phyloP scores from a whole-genome alignment of 2,329 filamentous ascomycete species.

The Colletotrichum viniferum region DNA sequence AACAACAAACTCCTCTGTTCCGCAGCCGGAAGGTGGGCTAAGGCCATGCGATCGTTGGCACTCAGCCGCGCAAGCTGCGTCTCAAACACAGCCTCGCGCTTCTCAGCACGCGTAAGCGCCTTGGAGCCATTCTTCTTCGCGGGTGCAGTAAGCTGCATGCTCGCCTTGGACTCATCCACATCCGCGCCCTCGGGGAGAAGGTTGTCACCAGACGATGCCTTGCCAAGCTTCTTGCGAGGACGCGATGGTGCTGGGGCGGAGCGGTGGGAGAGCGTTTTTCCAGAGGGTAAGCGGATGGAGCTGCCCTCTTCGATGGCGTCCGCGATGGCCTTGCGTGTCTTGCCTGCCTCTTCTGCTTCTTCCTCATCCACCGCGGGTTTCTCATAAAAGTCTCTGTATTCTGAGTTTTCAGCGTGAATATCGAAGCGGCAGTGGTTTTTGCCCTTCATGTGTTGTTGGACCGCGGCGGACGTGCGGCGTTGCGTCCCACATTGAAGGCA shows the following conservation, averaged over 20 bases:
- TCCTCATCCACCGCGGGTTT: not conserved
- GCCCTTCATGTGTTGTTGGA: conserved; percentile 55
- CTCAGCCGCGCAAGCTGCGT: conserved; percentile 31
- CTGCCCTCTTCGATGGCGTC: conserved; percentile 27
- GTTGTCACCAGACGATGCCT: fast-evolving
- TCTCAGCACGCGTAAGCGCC: conserved; percentile 17
- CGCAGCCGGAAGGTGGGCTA: conserved; percentile 31
- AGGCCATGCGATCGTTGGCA: conserved; percentile 27
- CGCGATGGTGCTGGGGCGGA: conserved; percentile 1
- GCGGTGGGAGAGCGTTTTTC: conserved; percentile 36
- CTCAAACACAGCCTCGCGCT: conserved; percentile 12
- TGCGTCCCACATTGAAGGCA: conserved; percentile 55
- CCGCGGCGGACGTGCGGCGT: conserved; percentile 44
- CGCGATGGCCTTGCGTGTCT: not conserved
- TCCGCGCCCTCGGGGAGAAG: fast-evolving
- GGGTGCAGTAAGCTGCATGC: not conserved
- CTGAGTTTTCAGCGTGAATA: conserved; percentile 34
- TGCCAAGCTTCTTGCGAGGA: not conserved
- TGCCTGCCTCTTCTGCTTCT: not conserved
- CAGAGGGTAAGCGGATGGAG: conserved; percentile 38
- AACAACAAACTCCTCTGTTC: conserved; percentile 31
- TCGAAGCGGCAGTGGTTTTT: conserved; percentile 54
- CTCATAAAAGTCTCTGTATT: conserved; percentile 47
- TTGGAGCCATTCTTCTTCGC: not conserved
- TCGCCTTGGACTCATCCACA: not conserved